A percentile compares a stretch with the other conserved stretches of the same genome.
These are phyloP conservation scores for Fusarium mexicanum DNA, from an alignment of 2,329 filamentous ascomycete genomes.

Conservation along the genomic window DNA sequence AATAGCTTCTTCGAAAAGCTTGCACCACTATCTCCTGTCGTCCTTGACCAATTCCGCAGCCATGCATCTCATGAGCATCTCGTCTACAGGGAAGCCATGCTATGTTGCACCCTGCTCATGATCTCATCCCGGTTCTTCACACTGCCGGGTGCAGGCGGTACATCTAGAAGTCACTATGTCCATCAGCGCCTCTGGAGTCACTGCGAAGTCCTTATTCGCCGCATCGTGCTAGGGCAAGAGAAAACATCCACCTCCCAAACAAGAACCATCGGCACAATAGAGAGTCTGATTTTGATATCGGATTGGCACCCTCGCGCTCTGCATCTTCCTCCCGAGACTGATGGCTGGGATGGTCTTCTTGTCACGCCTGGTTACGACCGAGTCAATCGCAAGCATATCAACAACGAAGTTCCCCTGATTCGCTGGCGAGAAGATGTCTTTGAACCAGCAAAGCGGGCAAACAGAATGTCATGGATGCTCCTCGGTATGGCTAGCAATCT, in stretches of 20 bases:
- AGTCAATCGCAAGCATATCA: constrained; percentile 20
- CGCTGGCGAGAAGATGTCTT: constrained; percentile 42
- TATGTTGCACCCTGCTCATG: constrained; percentile 36
- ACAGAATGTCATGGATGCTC: constrained; percentile 44
- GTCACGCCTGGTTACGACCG: constrained; percentile 35
- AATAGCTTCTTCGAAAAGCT: constrained; percentile 18
- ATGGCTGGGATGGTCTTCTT: constrained; percentile 35
- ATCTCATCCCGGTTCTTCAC: constrained; percentile 38
- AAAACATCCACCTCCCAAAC: constrained; percentile 36
- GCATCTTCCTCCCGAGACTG: constrained; percentile 36
- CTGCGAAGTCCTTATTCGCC: constrained; percentile 33
- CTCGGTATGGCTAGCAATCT: constrained; percentile 32
- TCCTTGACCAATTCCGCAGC: constrained; percentile 8
- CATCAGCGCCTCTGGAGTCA: constrained; percentile 35
- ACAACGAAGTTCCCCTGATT: constrained; percentile 35
- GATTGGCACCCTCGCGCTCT: constrained; percentile 39
- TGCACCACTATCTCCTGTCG: not conserved
- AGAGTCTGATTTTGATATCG: constrained; percentile 36
- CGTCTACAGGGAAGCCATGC: constrained; percentile 31
- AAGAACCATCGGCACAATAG: constrained; percentile 30
- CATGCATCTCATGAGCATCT: constrained; percentile 22
- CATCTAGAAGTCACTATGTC: constrained; percentile 30
- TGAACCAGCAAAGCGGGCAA: constrained; percentile 38
- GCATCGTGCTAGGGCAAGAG: constrained; percentile 34
- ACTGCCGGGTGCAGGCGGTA: constrained; percentile 33